phyloP scores from a whole-genome alignment of 1,139 yeast species.

The Sugiyamaella novakii region DNA sequence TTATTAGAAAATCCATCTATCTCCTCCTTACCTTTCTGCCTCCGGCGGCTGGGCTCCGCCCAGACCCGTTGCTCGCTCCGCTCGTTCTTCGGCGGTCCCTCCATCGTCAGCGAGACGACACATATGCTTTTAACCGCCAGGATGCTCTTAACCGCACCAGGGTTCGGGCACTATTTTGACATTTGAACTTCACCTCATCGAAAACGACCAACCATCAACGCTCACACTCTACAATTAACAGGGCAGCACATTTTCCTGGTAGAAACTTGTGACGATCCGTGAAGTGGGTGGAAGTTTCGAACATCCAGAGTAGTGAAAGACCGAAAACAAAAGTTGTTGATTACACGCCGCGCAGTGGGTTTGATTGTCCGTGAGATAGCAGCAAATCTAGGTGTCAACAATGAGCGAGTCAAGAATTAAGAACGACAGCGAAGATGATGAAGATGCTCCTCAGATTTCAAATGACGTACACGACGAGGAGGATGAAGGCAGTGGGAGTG shows the following conservation, averaged over 20 bases:
- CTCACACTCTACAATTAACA: neutral
- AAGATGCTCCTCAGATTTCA: conserved; percentile 22
- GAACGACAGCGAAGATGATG: conserved; percentile 26
- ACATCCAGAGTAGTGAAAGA: neutral
- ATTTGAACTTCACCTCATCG: neutral
- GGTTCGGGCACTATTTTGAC: neutral
- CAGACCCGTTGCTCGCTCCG: too few species aligned
- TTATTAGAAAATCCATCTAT: neutral
- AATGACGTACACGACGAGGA: conserved; percentile 26
- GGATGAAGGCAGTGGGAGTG: conserved; percentile 32
- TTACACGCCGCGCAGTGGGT: neutral
- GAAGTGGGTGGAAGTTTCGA: neutral
- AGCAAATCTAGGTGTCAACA: conserved; percentile 1
- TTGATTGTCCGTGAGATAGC: neutral
- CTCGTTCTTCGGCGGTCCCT: too few species aligned
- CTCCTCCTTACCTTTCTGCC: too few species aligned
- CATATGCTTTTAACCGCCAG: too few species aligned
- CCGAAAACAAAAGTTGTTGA: neutral
- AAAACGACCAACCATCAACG: neutral
- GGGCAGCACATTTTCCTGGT: neutral
- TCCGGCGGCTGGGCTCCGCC: too few species aligned
- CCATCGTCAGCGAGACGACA: too few species aligned
- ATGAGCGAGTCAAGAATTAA: conserved; percentile 14
- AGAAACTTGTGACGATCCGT: neutral
- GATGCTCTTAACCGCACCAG: neutral